Percentiles rank a stretch among this genome's conserved stretches.
Conservation (phyloP, 257 asterid species). For the Misopates orontium region DNA sequence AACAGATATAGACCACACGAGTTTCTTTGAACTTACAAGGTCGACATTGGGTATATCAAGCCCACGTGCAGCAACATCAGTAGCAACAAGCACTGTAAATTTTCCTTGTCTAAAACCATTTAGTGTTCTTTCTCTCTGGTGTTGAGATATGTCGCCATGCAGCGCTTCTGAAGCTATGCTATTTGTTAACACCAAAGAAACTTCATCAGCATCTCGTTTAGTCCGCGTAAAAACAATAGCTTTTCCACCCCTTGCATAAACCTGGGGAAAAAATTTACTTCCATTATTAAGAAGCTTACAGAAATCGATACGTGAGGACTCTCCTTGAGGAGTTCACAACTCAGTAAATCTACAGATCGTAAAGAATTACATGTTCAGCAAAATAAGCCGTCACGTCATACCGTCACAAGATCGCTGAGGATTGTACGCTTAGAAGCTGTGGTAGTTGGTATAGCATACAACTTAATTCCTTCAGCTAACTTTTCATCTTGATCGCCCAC, state of each 20-base stretch:
- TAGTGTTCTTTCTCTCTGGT: constrained; percentile 92
- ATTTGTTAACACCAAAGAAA: constrained; percentile 65
- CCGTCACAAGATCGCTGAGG: constrained; percentile 78
- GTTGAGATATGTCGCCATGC: constrained; percentile 97
- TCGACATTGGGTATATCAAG: constrained; percentile 95
- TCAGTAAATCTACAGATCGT: no score
- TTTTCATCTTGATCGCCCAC: constrained; percentile 83
- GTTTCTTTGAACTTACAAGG: constrained; percentile 56
- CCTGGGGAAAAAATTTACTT: constrained; percentile 40
- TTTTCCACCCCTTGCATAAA: constrained; percentile 91
- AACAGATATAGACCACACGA: no score
- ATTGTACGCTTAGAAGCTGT: constrained; percentile 68
- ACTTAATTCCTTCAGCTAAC: constrained; percentile 86
- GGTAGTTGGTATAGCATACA: constrained; percentile 68
- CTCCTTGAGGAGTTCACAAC: no score
- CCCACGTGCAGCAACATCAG: constrained; percentile 96
- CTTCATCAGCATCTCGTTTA: constrained; percentile 95
- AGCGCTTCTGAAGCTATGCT: constrained; percentile 91
- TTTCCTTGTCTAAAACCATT: constrained; percentile 92
- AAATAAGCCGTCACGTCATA: constrained; percentile 30
- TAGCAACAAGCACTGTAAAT: constrained; percentile 91
- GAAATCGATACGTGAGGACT: no score
- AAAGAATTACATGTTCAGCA: no score
- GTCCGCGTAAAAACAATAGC: constrained; percentile 90
- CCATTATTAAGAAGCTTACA: constrained; percentile 20